Evolutionary conservation across 345 rosid species (phyloP), one percentile per base, ranked within the genome.

Genomic region (Diplotaxis tenuifolia): DNA sequence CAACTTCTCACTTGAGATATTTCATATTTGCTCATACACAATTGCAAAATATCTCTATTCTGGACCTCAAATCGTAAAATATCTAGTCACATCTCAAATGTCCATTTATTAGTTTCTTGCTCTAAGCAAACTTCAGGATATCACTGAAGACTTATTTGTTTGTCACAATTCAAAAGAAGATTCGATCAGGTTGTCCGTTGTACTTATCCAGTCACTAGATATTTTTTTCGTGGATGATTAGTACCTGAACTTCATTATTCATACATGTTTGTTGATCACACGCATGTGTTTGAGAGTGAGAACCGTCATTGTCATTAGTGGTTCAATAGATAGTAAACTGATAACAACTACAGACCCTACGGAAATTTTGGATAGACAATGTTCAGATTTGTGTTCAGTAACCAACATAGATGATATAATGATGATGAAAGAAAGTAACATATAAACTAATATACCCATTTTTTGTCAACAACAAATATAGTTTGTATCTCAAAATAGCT

Each of bases 271-370:
- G 22, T 27, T 55, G 32, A 53, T 62, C 23, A 38, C 58, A 15
- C 58, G 58, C 47, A 19, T 72, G 54, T 64, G 15, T 34, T 50
- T 20, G 63, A 64, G 42, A 25, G 14, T 34, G 9, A 56, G 63
- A 72, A 38, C 16, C 56, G 16, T 65, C 50, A 6, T 65, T 56
- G 49, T 28, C 77, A 40, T 55, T 65, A 42, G 76, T 73, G 18
- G 50, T 65, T 73, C 50, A 56, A 20, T 56, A 55, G 56, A 65
- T 42, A 65, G n/a, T 65, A 29, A 40, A 36, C 23, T 56, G 71
- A 42, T 56, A 57, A 21, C 58, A 40, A 65, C 36, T 56, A 11
- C 25, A 10, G 10, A 29, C 34, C 65, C 5, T 2, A 52, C 15
- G 1, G 20, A 23, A 14, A 1, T 20, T 27, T 0, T 45, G 47